Conservation (phyloP, 495 filamentous ascomycete genomes). For the Aspergillus carlsbadensis region DNA sequence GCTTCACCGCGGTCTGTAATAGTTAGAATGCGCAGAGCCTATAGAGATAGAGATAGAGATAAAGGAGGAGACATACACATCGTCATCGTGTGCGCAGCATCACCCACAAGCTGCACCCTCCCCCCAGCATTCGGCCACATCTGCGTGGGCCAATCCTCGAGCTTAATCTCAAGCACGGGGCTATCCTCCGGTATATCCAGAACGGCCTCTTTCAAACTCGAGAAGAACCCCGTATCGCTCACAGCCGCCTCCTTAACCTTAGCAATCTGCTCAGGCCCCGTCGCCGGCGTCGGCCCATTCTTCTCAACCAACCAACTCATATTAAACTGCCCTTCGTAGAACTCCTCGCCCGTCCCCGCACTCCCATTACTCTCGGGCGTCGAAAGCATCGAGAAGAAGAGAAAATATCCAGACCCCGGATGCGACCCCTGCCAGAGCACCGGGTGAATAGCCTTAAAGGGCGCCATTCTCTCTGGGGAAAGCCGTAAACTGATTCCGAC, state of each 20-base stretch:
- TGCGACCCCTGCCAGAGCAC: slow-evolving; percentile 61
- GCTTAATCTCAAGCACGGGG: slow-evolving; percentile 47
- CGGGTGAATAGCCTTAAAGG: slow-evolving; percentile 52
- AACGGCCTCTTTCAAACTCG: background rate
- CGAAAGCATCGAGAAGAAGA: slow-evolving; percentile 42
- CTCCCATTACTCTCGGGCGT: slow-evolving; percentile 1
- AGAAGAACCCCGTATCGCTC: background rate
- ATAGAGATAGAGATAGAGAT: background rate
- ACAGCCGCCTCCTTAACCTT: background rate
- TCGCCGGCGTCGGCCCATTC: background rate
- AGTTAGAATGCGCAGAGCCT: too few relatives aligned
- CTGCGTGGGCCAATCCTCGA: slow-evolving; percentile 47
- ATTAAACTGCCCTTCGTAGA: slow-evolving; percentile 5
- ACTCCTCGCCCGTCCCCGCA: background rate
- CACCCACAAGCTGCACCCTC: slow-evolving; percentile 46
- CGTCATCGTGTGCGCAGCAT: slow-evolving; percentile 54
- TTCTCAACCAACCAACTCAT: slow-evolving; percentile 3
- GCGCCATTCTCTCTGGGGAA: slow-evolving; percentile 34
- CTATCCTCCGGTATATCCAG: slow-evolving; percentile 34
- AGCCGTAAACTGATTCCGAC: slow-evolving; percentile 47
- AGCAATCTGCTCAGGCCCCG: background rate
- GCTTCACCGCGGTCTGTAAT: background rate
- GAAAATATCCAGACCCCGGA: slow-evolving; percentile 53
- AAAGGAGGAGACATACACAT: background rate
- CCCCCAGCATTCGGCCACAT: background rate